Evolutionary conservation across 2,329 filamentous ascomycete genomes (phyloP).

Genomic region (Fusarium azukiicola): DNA sequence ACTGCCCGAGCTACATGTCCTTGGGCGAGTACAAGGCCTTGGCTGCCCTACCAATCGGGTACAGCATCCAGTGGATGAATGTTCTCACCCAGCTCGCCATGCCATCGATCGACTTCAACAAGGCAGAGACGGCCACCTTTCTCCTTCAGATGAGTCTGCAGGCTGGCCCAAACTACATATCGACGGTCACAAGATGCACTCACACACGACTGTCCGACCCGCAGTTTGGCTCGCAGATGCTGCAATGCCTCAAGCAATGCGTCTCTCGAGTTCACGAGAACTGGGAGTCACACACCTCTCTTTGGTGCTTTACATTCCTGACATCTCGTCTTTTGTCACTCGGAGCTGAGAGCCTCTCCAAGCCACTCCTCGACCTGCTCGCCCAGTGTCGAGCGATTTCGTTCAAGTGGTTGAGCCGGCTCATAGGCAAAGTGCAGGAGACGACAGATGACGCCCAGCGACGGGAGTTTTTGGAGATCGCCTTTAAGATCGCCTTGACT

Average conservation of each 20-base stretch:
- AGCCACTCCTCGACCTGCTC: slow-evolving; percentile 14
- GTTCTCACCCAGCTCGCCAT: slow-evolving; percentile 49
- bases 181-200: neutral
- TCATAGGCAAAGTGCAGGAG: slow-evolving; percentile 23
- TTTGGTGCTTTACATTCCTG: slow-evolving; percentile 46
- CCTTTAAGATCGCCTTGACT: slow-evolving; percentile 30
- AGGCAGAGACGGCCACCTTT: slow-evolving; percentile 39
- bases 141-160: slow-evolving; percentile 50
- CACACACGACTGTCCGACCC: slow-evolving; percentile 27
- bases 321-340: slow-evolving; percentile 43
- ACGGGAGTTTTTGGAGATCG: slow-evolving; percentile 25
- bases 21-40: slow-evolving; percentile 75
- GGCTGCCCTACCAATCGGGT: slow-evolving; percentile 37
- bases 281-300: slow-evolving; percentile 48
- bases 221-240: slow-evolving; percentile 30
- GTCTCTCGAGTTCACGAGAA: slow-evolving; percentile 42
- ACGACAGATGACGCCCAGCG: slow-evolving; percentile 28
- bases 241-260: neutral
- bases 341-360: neutral
- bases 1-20: slow-evolving; percentile 71
- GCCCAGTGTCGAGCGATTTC: slow-evolving; percentile 25
- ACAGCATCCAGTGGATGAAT: slow-evolving; percentile 47
- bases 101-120: slow-evolving; percentile 51
- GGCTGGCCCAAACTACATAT: slow-evolving; percentile 26
- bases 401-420: slow-evolving; percentile 32